Base-by-base conservation (phyloP, 1,284 basidiomycete genomes). In the Coniferiporia weirii region DNA sequence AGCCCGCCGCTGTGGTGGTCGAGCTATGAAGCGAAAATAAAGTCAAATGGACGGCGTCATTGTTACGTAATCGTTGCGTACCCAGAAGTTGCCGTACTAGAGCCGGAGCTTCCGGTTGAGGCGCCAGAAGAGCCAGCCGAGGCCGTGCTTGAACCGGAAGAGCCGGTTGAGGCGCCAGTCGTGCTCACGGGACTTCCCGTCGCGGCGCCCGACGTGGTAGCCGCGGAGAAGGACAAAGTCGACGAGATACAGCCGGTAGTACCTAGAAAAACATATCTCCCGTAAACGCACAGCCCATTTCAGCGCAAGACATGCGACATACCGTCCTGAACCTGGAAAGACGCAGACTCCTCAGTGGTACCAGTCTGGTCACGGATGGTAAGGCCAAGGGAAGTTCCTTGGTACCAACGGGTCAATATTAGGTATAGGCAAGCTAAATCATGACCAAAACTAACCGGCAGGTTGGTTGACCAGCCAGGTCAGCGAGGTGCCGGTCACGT, bases 311-410 rank as follows among this genome's bases (percentile, higher is more conserved):
- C 34, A 53, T 8, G 72, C 79, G 56, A 73, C 87, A 84, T 43
- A 56, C 81, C 76, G 22, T 69, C 0, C 34, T 71, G 66, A 63
- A 87, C 66, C n/a, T 68, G 73, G 73, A 88, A 76, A 1, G 79
- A 45, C 15, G 78, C 83, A 4, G 76, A 73, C 64, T 84, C 80
- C 1, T 69, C 76, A 51, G 68, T 52, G 0, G 32, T 1, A 66
- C 87, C 86, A 40, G 69, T 78, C 60, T 51, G 67, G 63, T 89
- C 87, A 67, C 76, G 76, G 58, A 89, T 56, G 5, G 69, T 75
- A 27, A 89, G 68, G 51, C 78, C 81, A 50, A 87, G 65, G 20
- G 62, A 67, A 6, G 76, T 79, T 17, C 73, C 84, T 54, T 38
- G 35, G 2, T 27, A 34, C 47, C 15, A 20, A 36, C 49, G 48